phyloP scores from a whole-genome alignment of 140 eudicot genomes.

The Bidens hawaiensis region DNA sequence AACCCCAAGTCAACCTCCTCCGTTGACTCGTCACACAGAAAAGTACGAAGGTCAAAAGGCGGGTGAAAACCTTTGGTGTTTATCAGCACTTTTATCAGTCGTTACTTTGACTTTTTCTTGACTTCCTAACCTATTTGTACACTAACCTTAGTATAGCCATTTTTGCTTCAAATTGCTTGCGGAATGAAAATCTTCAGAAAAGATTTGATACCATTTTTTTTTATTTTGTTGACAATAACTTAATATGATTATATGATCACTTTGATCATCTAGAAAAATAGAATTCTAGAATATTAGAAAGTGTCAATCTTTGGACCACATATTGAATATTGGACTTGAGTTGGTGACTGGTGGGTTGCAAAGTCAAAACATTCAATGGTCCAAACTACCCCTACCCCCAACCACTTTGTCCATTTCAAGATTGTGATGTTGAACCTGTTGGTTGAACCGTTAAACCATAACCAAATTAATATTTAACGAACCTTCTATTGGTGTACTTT shows the following conservation, averaged over 20 bases:
- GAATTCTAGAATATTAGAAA: not conserved
- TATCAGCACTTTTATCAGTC: not conserved
- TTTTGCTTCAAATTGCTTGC: conserved; percentile 9
- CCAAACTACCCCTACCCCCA: conserved; percentile 23
- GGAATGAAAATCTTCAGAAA: conserved; percentile 3
- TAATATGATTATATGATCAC: not conserved
- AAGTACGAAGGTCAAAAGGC: not conserved
- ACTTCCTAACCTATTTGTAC: not conserved
- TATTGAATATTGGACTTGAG: not conserved
- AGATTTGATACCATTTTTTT: too few species aligned
- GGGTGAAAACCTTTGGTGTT: conserved; percentile 20
- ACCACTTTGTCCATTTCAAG: conserved; percentile 30
- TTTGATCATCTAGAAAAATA: not conserved
- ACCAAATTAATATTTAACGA: conserved; percentile 7
- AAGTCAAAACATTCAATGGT: not conserved
- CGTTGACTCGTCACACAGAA: not conserved
- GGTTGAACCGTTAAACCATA: conserved; percentile 22
- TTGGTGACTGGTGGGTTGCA: not conserved
- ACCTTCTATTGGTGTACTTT: not conserved
- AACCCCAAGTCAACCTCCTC: not conserved
- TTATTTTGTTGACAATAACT: not conserved
- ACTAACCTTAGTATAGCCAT: conserved; percentile 16
- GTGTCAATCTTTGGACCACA: not conserved
- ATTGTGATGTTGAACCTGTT: conserved; percentile 20
- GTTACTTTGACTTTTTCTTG: conserved; percentile 21